Evolutionary conservation across 345 rosid species (phyloP), one percentile per base, ranked within the genome.

Genomic region (Angophora floribunda): DNA sequence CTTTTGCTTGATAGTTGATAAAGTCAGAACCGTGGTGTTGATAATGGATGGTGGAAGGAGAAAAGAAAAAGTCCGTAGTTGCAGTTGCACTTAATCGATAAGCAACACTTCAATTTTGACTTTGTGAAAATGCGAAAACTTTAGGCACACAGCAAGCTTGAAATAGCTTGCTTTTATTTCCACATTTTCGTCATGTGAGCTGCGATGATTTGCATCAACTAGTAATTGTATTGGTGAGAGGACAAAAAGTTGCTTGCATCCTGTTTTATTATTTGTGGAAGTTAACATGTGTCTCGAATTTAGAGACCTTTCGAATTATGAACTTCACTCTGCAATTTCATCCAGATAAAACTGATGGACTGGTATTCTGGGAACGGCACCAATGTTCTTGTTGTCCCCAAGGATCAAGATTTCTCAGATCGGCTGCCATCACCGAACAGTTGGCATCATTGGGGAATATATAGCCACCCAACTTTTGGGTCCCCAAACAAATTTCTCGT

Each of bases 371-470:
- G 88, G 45, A 86, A 86, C 32, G 89, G 86, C 84, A 44, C 90
- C 51, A 94, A 93, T 55, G 93, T 93, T 70, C 90, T 91, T 50
- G 91, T 91, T 80, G 94, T 93, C 84, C 94, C 96, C 57, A 91
- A 59, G 87, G 91, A 91, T 89, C 90, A 89, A 85, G 94, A 93
- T 70, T 24, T 87, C 45, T 90, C 90, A 26, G 96, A 94, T 51
- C 86, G 93, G 89, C 86, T 93, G 86, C 92, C 92, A 86, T 93
- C 94, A n/a, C 93, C 95, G 0, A 88, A 89, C 85, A 91, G 93
- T 88, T 93, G 96, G 95, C 79, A 90, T 13, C 91, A 87, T 51
- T 94, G 95, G 97, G 93, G 91, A 51, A 30, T 87, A 13, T 88
- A 32, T 49, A 78, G 89, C 51, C 86, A 88, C 52, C 92, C 86